A percentile compares a stretch with the other conserved stretches of the same genome.
These are phyloP conservation scores for Ciborinia camelliae DNA, from an alignment of 2,329 filamentous ascomycete species.

Conservation along the genomic window DNA sequence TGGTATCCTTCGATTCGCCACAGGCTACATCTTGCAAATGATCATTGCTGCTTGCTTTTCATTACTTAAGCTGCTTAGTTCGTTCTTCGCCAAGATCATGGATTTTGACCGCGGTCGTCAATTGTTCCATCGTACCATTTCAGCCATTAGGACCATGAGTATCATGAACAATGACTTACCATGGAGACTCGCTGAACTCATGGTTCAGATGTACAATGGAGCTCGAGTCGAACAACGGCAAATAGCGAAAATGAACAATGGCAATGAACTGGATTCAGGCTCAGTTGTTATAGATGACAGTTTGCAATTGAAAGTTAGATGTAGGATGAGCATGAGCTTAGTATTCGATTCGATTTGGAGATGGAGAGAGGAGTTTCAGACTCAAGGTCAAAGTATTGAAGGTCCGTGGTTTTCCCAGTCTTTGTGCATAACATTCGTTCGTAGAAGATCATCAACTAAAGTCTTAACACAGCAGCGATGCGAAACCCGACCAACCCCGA, in stretches of 20 bases:
- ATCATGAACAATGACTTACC: conserved; percentile 76
- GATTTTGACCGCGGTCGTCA: conserved; percentile 64
- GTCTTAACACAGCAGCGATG: conserved; percentile 54
- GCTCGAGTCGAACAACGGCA: conserved; percentile 40
- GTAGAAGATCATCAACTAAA: conserved; percentile 21
- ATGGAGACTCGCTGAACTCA: conserved; percentile 76
- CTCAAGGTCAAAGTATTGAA: conserved; percentile 66
- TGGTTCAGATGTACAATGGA: conserved; percentile 81
- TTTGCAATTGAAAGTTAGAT: conserved; percentile 76
- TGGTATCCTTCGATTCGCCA: conserved; percentile 59
- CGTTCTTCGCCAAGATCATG: conserved; percentile 70
- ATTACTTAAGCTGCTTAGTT: conserved; percentile 73
- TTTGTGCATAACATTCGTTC: neutral
- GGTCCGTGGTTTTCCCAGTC: conserved; percentile 49
- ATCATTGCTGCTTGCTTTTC: conserved; percentile 77
- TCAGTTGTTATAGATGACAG: conserved; percentile 57
- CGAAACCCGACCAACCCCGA: conserved; percentile 86
- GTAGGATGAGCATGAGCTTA: conserved; percentile 79
- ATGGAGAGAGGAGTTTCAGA: conserved; percentile 77
- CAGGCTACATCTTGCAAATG: conserved; percentile 81
- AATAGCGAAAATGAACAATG: conserved; percentile 40
- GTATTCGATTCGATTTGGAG: conserved; percentile 84
- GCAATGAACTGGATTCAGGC: conserved; percentile 40
- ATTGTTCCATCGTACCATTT: conserved; percentile 69
- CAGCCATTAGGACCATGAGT: conserved; percentile 67